Conservation (phyloP, 1,139 yeast species). For the Nakaseomyces delphensis region DNA sequence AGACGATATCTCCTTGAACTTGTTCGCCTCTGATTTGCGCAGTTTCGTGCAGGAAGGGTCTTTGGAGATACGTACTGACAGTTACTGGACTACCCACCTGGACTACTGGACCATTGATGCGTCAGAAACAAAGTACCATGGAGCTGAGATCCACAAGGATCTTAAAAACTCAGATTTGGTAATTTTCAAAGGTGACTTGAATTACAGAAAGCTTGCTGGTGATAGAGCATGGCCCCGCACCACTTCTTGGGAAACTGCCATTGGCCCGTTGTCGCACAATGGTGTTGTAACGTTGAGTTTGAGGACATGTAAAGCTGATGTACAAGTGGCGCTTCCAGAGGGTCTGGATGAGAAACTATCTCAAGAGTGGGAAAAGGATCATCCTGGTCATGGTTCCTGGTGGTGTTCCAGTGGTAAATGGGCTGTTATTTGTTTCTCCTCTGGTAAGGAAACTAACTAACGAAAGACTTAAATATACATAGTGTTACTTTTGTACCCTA, state of each 20-base stretch:
- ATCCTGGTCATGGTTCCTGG: constrained; percentile 56
- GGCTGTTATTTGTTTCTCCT: constrained; percentile 69
- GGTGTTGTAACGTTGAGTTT: constrained; percentile 62
- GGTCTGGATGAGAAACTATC: constrained; percentile 67
- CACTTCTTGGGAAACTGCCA: constrained; percentile 61
- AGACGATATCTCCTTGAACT: constrained; percentile 34
- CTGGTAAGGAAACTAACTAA: constrained; percentile 15
- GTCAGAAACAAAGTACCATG: constrained; percentile 46
- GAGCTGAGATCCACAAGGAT: constrained; percentile 45
- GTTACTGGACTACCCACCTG: constrained; percentile 77
- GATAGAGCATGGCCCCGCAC: constrained; percentile 84
- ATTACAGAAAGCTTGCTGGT: constrained; percentile 87
- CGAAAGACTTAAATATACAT: background rate
- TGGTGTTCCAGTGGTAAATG: constrained; percentile 91
- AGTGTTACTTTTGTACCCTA: background rate
- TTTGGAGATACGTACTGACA: constrained; percentile 51
- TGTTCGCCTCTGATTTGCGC: constrained; percentile 44
- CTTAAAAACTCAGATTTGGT: constrained; percentile 56
- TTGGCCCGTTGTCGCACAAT: constrained; percentile 53
- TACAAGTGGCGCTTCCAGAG: constrained; percentile 70
- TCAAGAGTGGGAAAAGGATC: constrained; percentile 46
- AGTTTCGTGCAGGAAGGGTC: constrained; percentile 43
- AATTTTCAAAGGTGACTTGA: constrained; percentile 89
- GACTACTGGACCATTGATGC: constrained; percentile 65
- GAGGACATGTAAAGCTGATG: constrained; percentile 95